phyloP scores from a whole-genome alignment of 352 stramenopile species.

The Globisporangium okanoganense region DNA sequence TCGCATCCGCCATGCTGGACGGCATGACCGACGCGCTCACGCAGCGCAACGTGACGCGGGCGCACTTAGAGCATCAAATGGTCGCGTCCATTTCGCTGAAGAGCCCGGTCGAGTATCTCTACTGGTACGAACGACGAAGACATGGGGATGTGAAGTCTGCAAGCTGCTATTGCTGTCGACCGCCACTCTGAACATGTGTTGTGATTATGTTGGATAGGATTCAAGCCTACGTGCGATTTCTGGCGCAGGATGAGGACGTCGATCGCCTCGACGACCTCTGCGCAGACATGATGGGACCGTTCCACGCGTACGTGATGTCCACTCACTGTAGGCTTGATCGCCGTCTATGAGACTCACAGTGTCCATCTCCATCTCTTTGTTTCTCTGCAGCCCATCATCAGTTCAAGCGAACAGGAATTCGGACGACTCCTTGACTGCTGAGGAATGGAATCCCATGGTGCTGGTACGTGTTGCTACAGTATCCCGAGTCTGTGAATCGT shows the following conservation, averaged over 20 bases:
- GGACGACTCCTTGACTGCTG: conserved; percentile 8
- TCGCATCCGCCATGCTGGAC: conserved; percentile 66
- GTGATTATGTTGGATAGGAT: conserved; percentile 32
- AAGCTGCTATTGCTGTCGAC: conserved; percentile 6
- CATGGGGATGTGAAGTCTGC: too few species aligned
- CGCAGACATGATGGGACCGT: conserved; percentile 72
- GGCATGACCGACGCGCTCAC: conserved; percentile 66
- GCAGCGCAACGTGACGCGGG: conserved; percentile 79
- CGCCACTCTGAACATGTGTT: neutral
- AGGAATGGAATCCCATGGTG: conserved; percentile 37
- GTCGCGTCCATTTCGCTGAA: conserved; percentile 56
- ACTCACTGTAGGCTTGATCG: neutral
- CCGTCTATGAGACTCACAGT: neutral
- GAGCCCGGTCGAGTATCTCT: conserved; percentile 74
- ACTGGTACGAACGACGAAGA: too few species aligned
- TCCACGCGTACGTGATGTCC: conserved; percentile 39
- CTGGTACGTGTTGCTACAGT: conserved; percentile 28
- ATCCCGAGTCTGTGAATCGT: conserved; percentile 4
- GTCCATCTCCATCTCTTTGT: neutral
- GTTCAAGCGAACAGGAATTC: neutral
- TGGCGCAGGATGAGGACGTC: conserved; percentile 79
- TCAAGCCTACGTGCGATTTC: conserved; percentile 76
- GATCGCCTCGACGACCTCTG: conserved; percentile 71
- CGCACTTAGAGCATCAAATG: conserved; percentile 83
- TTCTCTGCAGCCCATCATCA: neutral